Base-by-base conservation (phyloP, 176 grass and related monocot species). In the Saccharum officinarum region DNA sequence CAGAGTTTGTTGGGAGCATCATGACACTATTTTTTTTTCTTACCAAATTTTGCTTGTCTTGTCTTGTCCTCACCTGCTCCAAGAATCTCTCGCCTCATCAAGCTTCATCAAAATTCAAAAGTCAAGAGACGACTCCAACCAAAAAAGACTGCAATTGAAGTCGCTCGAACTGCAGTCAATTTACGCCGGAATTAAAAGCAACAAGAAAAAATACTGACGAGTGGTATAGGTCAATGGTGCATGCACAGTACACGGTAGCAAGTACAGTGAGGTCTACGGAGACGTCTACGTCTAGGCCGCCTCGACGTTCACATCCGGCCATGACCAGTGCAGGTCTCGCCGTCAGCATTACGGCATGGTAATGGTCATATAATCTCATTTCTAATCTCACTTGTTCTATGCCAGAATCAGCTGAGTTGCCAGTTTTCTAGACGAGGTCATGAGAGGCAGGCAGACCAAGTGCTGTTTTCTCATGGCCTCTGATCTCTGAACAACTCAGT, bases 41-140 rank as follows among this genome's bases (percentile, higher is more conserved):
- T 28, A 45, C 7, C 40, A 26, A 46, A 71, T 52, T 71, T 76
- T 38, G 40, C 17, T 39, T 83, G 3, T 18, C 1, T 41, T 42
- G 28, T 20, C 26, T 25, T 63, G 36, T 47, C 37, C 8, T 68
- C 52, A 80, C 75, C 68, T 87, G 84, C 84, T 67, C 28, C 2
- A 23, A 61, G 84, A 86, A 90, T 79, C 45, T 78, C 73, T 86
- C 23, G 0, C 84, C 26, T 74, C 74, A 79, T 71, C 63, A 71
- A 8, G n/a, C 6, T 38, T 77, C 33, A 86, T 23, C 54, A 59
- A 23, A 61, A 11, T 61, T 25, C 10, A 64, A 31, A 86, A 78
- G 67, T 78, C 67, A 86, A 65, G 18, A 63, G 23, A 55, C 33
- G 65, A 63, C 40, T 65, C 49, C 45, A 16, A 7, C 59, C 36